These are phyloP conservation scores for Luvunga scandens DNA, from an alignment of 345 rosid genomes.

Conservation along the genomic window DNA sequence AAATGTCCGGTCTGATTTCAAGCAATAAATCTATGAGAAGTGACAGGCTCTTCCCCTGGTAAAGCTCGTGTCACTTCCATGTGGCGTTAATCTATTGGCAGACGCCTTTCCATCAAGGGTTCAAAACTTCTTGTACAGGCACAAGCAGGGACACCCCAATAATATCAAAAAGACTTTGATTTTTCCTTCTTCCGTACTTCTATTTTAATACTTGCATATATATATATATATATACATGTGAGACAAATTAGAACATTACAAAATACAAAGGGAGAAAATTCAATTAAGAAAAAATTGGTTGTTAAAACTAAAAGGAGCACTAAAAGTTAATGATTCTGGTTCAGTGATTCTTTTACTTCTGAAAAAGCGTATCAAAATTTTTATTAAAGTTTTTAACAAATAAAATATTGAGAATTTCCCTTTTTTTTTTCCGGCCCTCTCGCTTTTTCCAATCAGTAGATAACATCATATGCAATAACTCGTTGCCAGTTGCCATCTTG, in stretches of 20 bases:
- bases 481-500: background rate
- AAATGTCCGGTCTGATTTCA: conserved; percentile 22
- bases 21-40: conserved; percentile 29
- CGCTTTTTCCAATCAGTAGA: background rate
- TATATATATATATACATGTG: no score
- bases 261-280: no score
- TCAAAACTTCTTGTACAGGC: background rate
- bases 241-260: background rate
- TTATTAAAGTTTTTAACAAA: background rate
- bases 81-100: conserved; percentile 5
- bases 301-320: background rate
- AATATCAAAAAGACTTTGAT: no score
- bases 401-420: background rate
- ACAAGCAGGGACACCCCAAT: no score
- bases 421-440: background rate
- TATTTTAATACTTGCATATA: background rate
- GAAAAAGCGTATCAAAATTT: background rate
- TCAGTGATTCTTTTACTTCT: background rate
- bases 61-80: conserved; percentile 15
- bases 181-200: background rate
- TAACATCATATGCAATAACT: background rate
- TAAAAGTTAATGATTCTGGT: background rate
- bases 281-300: no score
- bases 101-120: background rate
- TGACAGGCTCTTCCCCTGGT: conserved; percentile 12